Conservation (phyloP, 202 grass and related monocot species). For the Eragrostis tef region DNA sequence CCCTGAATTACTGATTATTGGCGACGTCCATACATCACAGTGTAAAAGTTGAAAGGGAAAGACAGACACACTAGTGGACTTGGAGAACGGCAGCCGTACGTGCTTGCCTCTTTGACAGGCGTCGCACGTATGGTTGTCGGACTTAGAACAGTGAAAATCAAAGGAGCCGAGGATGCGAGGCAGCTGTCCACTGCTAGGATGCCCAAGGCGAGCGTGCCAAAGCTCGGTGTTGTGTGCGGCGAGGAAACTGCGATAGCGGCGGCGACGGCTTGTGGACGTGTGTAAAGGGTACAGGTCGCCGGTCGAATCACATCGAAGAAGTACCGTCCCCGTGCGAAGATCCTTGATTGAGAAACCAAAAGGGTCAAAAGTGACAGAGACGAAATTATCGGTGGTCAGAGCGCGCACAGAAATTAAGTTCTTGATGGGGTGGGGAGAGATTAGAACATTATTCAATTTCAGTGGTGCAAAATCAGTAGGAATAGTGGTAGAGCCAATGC, state of each 20-base stretch:
- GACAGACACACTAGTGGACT: rapidly evolving
- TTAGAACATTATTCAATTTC: too few relatives aligned
- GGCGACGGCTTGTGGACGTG: too few relatives aligned
- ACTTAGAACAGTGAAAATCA: neutral
- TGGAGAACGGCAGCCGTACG: neutral
- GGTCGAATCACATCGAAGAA: too few relatives aligned
- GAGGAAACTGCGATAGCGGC: neutral
- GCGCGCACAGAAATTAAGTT: too few relatives aligned
- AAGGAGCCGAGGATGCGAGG: neutral
- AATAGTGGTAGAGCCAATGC: neutral
- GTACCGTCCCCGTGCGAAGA: too few relatives aligned
- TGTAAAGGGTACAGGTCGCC: too few relatives aligned
- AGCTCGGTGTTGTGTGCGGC: neutral
- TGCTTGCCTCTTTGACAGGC: neutral
- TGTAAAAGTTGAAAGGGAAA: too few relatives aligned
- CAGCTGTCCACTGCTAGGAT: neutral
- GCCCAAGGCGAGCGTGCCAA: neutral
- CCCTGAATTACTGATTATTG: neutral
- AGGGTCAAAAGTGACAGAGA: too few relatives aligned
- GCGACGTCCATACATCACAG: neutral
- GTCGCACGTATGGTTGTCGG: neutral
- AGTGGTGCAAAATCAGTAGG: neutral
- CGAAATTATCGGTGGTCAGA: too few relatives aligned
- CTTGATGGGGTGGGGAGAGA: too few relatives aligned
- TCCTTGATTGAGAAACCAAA: too few relatives aligned